A percentile compares a stretch with the other conserved stretches of the same genome.
These are phyloP conservation scores for Urtica urens DNA, from an alignment of 306 rosid species.

Conservation along the genomic window DNA sequence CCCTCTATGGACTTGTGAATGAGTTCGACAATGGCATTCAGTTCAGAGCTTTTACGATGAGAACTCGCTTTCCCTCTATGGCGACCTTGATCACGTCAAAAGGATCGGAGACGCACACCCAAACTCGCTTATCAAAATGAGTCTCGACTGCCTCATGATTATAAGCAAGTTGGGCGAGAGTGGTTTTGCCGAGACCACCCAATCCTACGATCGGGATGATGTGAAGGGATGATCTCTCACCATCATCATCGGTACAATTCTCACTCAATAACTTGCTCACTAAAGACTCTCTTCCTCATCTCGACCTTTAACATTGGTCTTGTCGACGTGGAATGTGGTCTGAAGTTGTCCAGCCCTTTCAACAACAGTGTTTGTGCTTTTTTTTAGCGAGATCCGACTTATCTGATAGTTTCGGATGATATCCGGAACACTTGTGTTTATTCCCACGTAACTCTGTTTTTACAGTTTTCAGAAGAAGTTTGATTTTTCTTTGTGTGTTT, in stretches of 20 bases:
- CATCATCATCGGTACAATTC: not conserved
- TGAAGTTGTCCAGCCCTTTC: too few species aligned
- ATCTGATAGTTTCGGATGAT: too few species aligned
- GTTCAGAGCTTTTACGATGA: slow-evolving; percentile 3
- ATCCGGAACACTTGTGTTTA: too few species aligned
- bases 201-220: not conserved
- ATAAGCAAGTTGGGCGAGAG: not conserved
- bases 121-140: slow-evolving; percentile 7
- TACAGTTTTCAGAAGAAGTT: too few species aligned
- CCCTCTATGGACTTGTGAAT: not conserved
- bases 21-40: not conserved
- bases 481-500: too few species aligned
- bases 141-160: not conserved
- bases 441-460: too few species aligned
- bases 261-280: slow-evolving; percentile 2
- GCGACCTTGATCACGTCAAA: not conserved
- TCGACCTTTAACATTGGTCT: not conserved
- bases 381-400: too few species aligned
- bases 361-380: too few species aligned
- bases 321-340: not conserved
- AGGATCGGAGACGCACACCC: slow-evolving; percentile 9
- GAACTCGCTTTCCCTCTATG: too few species aligned
- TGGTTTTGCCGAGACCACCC: not conserved
- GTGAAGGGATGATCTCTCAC: not conserved
- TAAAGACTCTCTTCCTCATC: slow-evolving; percentile 4